Conservation (phyloP, 1,284 basidiomycete species). For the Ceratobasidium sp. region DNA sequence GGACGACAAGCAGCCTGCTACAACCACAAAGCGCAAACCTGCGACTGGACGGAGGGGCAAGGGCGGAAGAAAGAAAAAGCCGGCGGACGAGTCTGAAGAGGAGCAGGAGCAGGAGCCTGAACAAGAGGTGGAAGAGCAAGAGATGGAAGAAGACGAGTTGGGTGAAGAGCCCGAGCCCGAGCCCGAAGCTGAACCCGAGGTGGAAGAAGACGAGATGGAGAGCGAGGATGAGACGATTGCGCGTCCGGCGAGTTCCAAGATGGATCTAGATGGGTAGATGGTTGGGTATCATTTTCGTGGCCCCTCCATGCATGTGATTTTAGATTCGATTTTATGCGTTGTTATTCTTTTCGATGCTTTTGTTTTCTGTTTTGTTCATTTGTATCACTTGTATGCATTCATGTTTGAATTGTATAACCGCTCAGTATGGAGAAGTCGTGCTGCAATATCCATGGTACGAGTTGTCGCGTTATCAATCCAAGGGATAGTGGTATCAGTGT, state of each 20-base stretch:
- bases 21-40: constrained; percentile 16
- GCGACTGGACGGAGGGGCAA: constrained; percentile 4
- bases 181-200: not conserved
- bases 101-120: not conserved
- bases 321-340: too few species aligned
- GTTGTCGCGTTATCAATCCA: too few species aligned
- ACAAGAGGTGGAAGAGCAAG: constrained; percentile 1
- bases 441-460: not conserved
- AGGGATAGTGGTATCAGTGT: too few species aligned
- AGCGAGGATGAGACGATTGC: constrained; percentile 28
- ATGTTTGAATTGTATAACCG: not conserved
- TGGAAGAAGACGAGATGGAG: constrained; percentile 31
- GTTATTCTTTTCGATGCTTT: not conserved
- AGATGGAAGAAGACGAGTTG: constrained; percentile 33
- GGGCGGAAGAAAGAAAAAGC: not conserved
- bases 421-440: not conserved
- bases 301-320: too few species aligned
- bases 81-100: constrained; percentile 30
- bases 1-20: not conserved
- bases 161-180: constrained; percentile 4
- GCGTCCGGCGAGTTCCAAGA: not conserved
- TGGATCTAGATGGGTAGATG: constrained; percentile 1
- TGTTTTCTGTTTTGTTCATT: not conserved
- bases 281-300: too few species aligned
- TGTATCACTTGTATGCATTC: constrained; percentile 4